Conservation (phyloP, 129 eudicot genomes). For the Pseudognaphalium luteoalbum region DNA sequence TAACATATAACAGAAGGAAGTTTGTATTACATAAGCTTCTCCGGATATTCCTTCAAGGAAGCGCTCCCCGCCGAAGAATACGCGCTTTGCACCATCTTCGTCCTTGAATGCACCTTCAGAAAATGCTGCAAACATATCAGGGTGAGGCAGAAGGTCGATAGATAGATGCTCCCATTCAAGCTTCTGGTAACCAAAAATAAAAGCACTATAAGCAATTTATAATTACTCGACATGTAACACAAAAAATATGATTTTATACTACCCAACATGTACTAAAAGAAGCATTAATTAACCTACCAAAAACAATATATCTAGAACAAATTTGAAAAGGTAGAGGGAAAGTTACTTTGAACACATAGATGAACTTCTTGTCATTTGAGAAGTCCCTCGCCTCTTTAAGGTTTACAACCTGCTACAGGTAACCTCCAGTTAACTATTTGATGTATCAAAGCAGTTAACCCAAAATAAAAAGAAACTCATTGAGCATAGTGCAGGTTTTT, state of each 20-base stretch:
- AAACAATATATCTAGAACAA: neutral
- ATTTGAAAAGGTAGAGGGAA: slow-evolving; percentile 18
- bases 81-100: slow-evolving; percentile 92
- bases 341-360: slow-evolving; percentile 87
- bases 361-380: slow-evolving; percentile 74
- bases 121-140: slow-evolving; percentile 84
- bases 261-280: neutral
- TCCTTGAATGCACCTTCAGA: slow-evolving; percentile 81
- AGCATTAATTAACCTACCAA: slow-evolving; percentile 11
- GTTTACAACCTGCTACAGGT: slow-evolving; percentile 71
- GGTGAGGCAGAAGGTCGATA: slow-evolving; percentile 96
- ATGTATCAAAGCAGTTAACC: slow-evolving; percentile 18
- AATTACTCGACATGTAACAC: neutral
- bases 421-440: slow-evolving; percentile 24
- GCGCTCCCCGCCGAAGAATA: slow-evolving; percentile 95
- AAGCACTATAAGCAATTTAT: slow-evolving; percentile 23
- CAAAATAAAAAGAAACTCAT: slow-evolving; percentile 22
- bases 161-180: slow-evolving; percentile 97
- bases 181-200: slow-evolving; percentile 58
- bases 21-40: slow-evolving; percentile 87
- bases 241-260: neutral
- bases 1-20: slow-evolving; percentile 30
- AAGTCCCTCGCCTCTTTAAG: slow-evolving; percentile 96
- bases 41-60: slow-evolving; percentile 96
- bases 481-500: slow-evolving; percentile 11